Base-by-base conservation (phyloP, 371 early-diverging fungal genomes). In the Batrachochytrium dendrobatidis region DNA sequence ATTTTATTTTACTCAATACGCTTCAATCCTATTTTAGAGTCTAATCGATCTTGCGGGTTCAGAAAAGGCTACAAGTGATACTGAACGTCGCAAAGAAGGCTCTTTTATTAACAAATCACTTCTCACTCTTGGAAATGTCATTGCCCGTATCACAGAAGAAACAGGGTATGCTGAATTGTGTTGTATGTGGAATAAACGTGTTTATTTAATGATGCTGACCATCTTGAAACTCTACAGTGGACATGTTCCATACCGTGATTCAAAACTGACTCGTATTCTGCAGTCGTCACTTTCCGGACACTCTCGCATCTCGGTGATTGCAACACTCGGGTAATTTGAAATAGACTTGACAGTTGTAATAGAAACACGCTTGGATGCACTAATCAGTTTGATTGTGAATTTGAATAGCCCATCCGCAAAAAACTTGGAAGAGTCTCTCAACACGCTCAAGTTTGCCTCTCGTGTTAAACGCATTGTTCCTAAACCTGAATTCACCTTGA, bases 381-480 rank as follows among this genome's bases (percentile, higher is more conserved):
- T 26, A 81, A n/a, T n/a, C n/a, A n/a, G n/a, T n/a, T n/a, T n/a
- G n/a, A n/a, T n/a, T n/a, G n/a, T n/a, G n/a, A n/a, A n/a, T n/a
- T n/a, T 26, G 3, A 3, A 12, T 26, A 45, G 46, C 46, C 79
- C 83, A 2, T 69, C 83, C 15, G 53, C 61, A 6, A 60, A 67
- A 35, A 77, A 70, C 60, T 56, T 79, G 10, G 87, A 86, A 35
- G 86, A 86, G 59, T 70, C 85, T 1, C 58, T 77, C 18, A 64
- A 71, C 24, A 89, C 89, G 20, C 73, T 90, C 32, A 83, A 85
- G 63, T 90, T 86, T 72, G 89, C 90, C n/a, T 74, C 71, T 22
- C 78, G 86, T 24, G 85, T 83, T 18, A 86, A 85, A 58, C 78
- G 73, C 25, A 83, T 90, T 49, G 66, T 69, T 20, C 88, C 86